Evolutionary conservation across 2,329 filamentous ascomycete species (phyloP), one percentile per base, ranked within the genome.

Genomic region (Diaporthe helianthi): DNA sequence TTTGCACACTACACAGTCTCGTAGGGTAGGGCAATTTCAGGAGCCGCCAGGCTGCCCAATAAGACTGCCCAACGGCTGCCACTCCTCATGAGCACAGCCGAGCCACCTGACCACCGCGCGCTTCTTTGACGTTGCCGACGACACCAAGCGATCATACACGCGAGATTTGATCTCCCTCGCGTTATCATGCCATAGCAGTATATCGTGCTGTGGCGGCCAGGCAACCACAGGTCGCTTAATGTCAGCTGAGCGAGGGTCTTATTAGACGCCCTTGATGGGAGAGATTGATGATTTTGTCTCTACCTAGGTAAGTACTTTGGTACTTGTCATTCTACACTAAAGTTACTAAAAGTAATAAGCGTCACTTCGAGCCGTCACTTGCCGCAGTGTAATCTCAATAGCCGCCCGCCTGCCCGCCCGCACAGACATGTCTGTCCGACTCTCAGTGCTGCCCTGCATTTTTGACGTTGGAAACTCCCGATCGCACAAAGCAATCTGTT

Each of bases 31-130:
- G 58, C 60, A 58, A 61, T 60, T 55, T 61, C 52, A 65, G 55
- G 64, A 70, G 68, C 68, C 70, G 70, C 70, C 70, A 52, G 60
- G 33, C 51, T 10, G 46, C 52, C 70, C 70, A 71, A 71, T 71
- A 46, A 65, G 65, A 41, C 46, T 7, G 29, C 51, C 12, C 22
- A 38, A 38, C 29, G 22, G 51, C 65, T 44, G 44, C 58, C 51
- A 38, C 41, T 33, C 24, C 1, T 15, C 44, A 19, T 17, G 44
- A 19, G 19, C 58, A 63, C 44, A 49, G 58, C 58, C 58, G 58
- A 63, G 44, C 58, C 58, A 63, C 12, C 36, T 51, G 31, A 69
- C 31, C 66, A 54, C 12, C 49, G 51, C 58, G 67, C 67, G 67
- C 67, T 65, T 69, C 38, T 65, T 47, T 52, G 22, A 29, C 4